Percentiles rank a stretch among this genome's conserved stretches.
These are phyloP conservation scores for Beauveria australis DNA, from an alignment of 2,329 filamentous ascomycete species.

Conservation along the genomic window DNA sequence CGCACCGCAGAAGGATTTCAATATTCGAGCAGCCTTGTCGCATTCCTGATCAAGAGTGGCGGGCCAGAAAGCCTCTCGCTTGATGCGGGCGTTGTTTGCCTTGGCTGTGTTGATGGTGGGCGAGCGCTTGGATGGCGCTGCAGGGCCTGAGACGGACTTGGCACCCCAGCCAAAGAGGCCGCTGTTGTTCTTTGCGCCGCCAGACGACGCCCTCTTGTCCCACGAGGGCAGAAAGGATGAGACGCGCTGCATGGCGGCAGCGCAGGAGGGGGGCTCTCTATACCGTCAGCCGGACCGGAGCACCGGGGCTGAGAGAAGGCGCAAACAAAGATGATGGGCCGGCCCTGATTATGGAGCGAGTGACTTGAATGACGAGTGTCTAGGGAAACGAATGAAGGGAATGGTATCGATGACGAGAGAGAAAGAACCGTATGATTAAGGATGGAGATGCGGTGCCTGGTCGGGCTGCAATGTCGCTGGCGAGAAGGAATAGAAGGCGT, in stretches of 20 bases:
- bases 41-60: slow-evolving; percentile 79
- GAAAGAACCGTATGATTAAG: not conserved
- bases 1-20: slow-evolving; percentile 84
- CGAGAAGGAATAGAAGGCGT: not conserved
- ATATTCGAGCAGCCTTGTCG: slow-evolving; percentile 82
- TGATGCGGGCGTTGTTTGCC: slow-evolving; percentile 25
- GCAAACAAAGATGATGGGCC: not conserved
- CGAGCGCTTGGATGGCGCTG: slow-evolving; percentile 15
- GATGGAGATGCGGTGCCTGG: not conserved
- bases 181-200: slow-evolving; percentile 20
- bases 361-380: too few species aligned
- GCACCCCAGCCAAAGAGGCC: slow-evolving; percentile 37
- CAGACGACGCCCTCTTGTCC: slow-evolving; percentile 33
- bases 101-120: slow-evolving; percentile 27
- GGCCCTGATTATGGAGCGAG: not conserved
- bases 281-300: slow-evolving; percentile 23
- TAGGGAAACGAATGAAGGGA: not conserved
- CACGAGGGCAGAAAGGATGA: slow-evolving; percentile 36
- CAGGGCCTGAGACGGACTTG: slow-evolving; percentile 36
- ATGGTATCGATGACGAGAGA: not conserved
- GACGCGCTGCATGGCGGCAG: slow-evolving; percentile 34
- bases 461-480: not conserved
- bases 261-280: slow-evolving; percentile 21
- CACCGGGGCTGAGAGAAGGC: slow-evolving; percentile 25
- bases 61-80: slow-evolving; percentile 71